These are phyloP conservation scores for Cymbopogon citratus DNA, from an alignment of 176 grass and related monocot species.

Conservation along the genomic window DNA sequence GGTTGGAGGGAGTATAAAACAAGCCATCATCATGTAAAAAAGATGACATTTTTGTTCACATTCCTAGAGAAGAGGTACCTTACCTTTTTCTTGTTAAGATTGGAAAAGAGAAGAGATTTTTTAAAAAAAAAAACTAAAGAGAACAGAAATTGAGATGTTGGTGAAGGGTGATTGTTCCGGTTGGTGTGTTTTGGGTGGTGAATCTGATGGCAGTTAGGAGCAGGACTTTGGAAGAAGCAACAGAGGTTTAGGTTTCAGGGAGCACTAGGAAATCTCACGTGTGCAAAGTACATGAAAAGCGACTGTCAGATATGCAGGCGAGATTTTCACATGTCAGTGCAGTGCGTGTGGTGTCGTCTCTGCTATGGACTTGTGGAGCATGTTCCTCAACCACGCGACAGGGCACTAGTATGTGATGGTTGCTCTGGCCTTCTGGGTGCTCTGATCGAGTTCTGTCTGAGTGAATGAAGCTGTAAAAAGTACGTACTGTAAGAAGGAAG, in stretches of 20 bases:
- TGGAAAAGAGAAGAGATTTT: too few relatives aligned
- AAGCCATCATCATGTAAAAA: background rate
- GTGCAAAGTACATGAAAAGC: background rate
- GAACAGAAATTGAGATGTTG: too few relatives aligned
- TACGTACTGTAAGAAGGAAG: too few relatives aligned
- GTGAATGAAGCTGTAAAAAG: background rate
- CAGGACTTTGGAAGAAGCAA: background rate
- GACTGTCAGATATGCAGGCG: background rate
- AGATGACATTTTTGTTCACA: background rate
- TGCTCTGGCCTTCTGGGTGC: background rate
- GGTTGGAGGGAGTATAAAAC: background rate
- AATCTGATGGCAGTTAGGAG: slow-evolving; percentile 43
- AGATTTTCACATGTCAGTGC: background rate
- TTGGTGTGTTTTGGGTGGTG: slow-evolving; percentile 42
- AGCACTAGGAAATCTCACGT: background rate
- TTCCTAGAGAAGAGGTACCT: background rate
- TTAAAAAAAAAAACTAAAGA: too few relatives aligned
- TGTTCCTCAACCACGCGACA: background rate
- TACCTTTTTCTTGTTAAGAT: background rate
- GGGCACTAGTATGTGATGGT: too few relatives aligned
- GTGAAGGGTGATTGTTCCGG: background rate
- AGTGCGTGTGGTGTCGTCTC: background rate
- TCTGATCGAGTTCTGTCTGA: too few relatives aligned
- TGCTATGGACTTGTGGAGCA: background rate
- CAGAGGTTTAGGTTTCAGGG: background rate